Percentiles rank a stretch among this genome's conserved stretches.
Evolutionary conservation across 495 filamentous ascomycete genomes (phyloP).

Genomic region (Aspergillus conjunctus): DNA sequence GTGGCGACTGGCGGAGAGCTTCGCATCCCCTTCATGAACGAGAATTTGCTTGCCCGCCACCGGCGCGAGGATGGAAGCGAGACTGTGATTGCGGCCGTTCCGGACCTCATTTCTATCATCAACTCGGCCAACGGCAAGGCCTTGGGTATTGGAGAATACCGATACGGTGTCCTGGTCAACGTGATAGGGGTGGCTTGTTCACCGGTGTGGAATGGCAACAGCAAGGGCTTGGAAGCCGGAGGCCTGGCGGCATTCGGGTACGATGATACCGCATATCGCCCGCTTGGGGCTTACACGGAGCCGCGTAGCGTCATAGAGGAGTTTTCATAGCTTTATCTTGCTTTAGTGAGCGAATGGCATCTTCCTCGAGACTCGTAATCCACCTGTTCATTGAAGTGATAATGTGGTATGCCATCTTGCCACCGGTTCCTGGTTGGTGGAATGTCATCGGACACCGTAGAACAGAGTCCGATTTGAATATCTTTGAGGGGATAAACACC

Average conservation of each 20-base stretch:
- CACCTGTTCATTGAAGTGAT: no score
- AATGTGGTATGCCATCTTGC: no score
- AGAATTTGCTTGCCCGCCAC: constrained; percentile 59
- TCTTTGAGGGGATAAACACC: no score
- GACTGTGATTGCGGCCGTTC: constrained; percentile 57
- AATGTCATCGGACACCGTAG: no score
- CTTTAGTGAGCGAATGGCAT: no score
- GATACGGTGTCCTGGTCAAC: constrained; percentile 59
- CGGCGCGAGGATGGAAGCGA: constrained; percentile 34
- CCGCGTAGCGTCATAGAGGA: constrained; percentile 37
- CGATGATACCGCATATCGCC: constrained; percentile 35
- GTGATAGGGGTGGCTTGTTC: constrained; percentile 60
- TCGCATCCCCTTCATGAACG: constrained; percentile 68
- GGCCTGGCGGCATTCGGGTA: constrained; percentile 38
- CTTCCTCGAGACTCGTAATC: no score
- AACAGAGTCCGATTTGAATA: no score
- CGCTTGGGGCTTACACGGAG: constrained; percentile 34
- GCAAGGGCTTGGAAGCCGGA: constrained; percentile 34
- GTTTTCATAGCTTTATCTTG: constrained; percentile 27
- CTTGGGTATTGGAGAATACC: constrained; percentile 62
- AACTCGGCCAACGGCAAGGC: constrained; percentile 62
- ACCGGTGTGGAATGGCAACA: constrained; percentile 54
- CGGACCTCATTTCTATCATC: constrained; percentile 62
- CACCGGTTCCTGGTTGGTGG: no score
- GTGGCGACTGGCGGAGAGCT: no score